Base-by-base conservation (phyloP, 257 asterid genomes). In the Paraleonurus japonicus region DNA sequence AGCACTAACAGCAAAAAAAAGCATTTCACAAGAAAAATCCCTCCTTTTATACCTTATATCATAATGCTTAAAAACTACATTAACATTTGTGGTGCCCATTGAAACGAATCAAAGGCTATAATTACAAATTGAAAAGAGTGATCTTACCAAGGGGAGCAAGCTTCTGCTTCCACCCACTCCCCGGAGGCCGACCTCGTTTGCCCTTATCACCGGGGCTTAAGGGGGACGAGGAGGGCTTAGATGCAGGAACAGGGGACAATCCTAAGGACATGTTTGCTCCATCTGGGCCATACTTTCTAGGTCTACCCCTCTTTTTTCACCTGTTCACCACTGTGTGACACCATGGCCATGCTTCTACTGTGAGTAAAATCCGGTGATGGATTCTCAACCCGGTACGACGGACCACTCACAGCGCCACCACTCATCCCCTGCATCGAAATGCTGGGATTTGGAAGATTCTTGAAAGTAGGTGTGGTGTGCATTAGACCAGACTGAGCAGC, bases 261-360 rank as follows among this genome's bases (percentile, higher is more conserved):
- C 83, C 93, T 48, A 91, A 74, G 28, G 90, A 80, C 96, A 81
- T 82, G 59, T 83, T 86, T 53, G 92, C 84, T 60, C 96, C 96
- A 71, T 89, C 96, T 2, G 97, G 96, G 39, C 83, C 98, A 73
- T 94, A 94, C 53, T 94, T 94, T 74, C 98, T 84, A 2, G 98
- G 98, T 78, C 98, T 82, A 16, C 98, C 98, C 79, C 98, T 85
- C 85, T 94, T 94, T 81, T 89, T 89, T 94, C 77, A 78, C 91
- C 1, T 83, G 76, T 70, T 87, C 96, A 32, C 87, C 85, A 50
- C 87, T 76, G 27, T 80, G 81, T 3, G 88, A 39, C 48, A 86
- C 81, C 13, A 70, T 54, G 22, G 84, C 65, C 77, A 76, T 75
- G 65, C 50, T 72, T 79, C 80, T 74, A 15, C 86, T 84, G 55